Conservation (phyloP, 2,329 filamentous ascomycete species). For the Xylaria digitata region DNA sequence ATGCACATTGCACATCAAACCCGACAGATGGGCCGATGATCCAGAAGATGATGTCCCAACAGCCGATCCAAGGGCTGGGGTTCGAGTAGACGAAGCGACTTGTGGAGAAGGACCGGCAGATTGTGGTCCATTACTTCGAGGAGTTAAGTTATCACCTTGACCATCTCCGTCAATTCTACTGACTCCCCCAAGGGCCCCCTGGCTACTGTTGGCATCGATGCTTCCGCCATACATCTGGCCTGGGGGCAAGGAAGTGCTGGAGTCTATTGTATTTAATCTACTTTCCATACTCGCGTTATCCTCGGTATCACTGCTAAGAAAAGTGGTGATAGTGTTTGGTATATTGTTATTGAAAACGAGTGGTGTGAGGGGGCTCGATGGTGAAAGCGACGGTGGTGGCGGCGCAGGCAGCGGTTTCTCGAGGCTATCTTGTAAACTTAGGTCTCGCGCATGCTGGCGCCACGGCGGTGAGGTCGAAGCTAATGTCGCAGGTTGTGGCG, state of each 20-base stretch:
- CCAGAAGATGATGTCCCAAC: slow-evolving; percentile 60
- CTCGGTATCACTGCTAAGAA: slow-evolving; percentile 48
- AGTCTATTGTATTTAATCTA: slow-evolving; percentile 63
- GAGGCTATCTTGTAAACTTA: slow-evolving; percentile 68
- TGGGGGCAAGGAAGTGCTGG: slow-evolving; percentile 45
- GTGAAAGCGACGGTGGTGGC: slow-evolving; percentile 56
- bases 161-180: slow-evolving; percentile 61
- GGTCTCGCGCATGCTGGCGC: slow-evolving; percentile 63
- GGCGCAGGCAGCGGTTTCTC: slow-evolving; percentile 68
- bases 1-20: slow-evolving; percentile 77
- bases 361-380: slow-evolving; percentile 51
- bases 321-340: slow-evolving; percentile 46
- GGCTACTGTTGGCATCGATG: slow-evolving; percentile 59
- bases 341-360: slow-evolving; percentile 25
- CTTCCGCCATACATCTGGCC: slow-evolving; percentile 54
- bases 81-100: slow-evolving; percentile 54
- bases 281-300: slow-evolving; percentile 53
- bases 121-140: slow-evolving; percentile 64
- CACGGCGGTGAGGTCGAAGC: slow-evolving; percentile 35
- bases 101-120: slow-evolving; percentile 70
- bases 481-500: slow-evolving; percentile 36
- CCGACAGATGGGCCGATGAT: slow-evolving; percentile 70
- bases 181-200: slow-evolving; percentile 58
- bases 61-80: slow-evolving; percentile 52
- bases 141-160: slow-evolving; percentile 60